Evolutionary conservation across 768 basidiomycete species (phyloP).

Genomic region (Psilocybe subaeruginosa): DNA sequence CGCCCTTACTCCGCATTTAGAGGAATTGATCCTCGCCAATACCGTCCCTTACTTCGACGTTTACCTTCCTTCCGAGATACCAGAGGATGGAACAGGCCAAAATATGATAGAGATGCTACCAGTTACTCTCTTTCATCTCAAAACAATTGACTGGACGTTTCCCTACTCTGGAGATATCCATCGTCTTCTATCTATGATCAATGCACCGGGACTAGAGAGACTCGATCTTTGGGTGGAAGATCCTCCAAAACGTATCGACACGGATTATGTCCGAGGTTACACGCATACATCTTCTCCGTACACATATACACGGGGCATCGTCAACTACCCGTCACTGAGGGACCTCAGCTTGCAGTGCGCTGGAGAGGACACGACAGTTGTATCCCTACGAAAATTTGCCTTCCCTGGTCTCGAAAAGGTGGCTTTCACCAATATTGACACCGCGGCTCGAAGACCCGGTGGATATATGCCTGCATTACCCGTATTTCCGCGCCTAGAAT

Average conservation of each 20-base stretch:
- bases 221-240: constrained; percentile 48
- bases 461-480: constrained; percentile 25
- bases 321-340: constrained; percentile 36
- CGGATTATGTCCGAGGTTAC: constrained; percentile 16
- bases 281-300: constrained; percentile 12
- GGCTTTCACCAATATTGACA: constrained; percentile 43
- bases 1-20: constrained; percentile 38
- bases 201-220: constrained; percentile 41
- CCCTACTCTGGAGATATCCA: constrained; percentile 45
- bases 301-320: constrained; percentile 12
- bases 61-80: constrained; percentile 10
- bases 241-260: constrained; percentile 15
- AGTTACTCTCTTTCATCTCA: constrained; percentile 41
- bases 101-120: constrained; percentile 22
- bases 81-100: constrained; percentile 3
- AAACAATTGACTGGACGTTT: constrained; percentile 50
- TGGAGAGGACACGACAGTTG: constrained; percentile 39
- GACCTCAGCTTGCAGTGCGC: constrained; percentile 47
- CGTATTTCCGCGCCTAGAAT: constrained; percentile 49
- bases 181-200: constrained; percentile 44
- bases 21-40: constrained; percentile 44
- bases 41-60: constrained; percentile 42
- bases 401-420: constrained; percentile 48
- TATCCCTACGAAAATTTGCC: constrained; percentile 43
- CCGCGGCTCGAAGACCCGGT: constrained; percentile 20